Evolutionary conservation across 2,329 filamentous ascomycete genomes (phyloP).

Genomic region (Aspergillus spinulosporus): DNA sequence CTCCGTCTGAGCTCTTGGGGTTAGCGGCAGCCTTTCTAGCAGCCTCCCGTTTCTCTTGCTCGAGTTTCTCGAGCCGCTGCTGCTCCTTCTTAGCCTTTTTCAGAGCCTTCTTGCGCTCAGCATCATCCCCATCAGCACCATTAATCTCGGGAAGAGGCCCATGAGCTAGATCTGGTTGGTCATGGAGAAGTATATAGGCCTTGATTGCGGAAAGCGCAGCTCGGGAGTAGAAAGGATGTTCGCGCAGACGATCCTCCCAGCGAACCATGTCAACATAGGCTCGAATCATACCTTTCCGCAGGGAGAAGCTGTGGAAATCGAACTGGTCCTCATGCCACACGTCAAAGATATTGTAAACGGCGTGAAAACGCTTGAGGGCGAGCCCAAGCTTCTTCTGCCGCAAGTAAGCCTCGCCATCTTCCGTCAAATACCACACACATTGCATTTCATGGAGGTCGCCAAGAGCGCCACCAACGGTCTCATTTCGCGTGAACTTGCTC

Average conservation of each 20-base stretch:
- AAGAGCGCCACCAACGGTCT: conserved; percentile 81
- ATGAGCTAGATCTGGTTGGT: conserved; percentile 68
- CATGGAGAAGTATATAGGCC: conserved; percentile 76
- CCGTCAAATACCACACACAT: conserved; percentile 93
- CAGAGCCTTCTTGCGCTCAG: conserved; percentile 79
- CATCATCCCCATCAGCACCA: conserved; percentile 54
- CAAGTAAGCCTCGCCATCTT: conserved; percentile 87
- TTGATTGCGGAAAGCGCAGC: conserved; percentile 79
- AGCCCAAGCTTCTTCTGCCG: conserved; percentile 79
- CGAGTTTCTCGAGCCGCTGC: conserved; percentile 71
- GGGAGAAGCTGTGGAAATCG: conserved; percentile 95
- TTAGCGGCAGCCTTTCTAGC: conserved; percentile 69
- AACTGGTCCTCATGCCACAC: conserved; percentile 98
- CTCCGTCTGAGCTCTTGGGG: conserved; percentile 57
- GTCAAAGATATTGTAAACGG: conserved; percentile 90
- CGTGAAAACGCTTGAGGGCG: conserved; percentile 87
- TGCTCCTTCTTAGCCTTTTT: conserved; percentile 89
- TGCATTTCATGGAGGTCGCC: conserved; percentile 97
- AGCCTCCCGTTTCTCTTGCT: conserved; percentile 79
- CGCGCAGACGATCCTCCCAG: conserved; percentile 89
- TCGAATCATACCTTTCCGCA: conserved; percentile 93
- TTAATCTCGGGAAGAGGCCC: conserved; percentile 55
- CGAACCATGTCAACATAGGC: conserved; percentile 94
- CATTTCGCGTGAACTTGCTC: conserved; percentile 89
- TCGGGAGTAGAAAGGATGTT: conserved; percentile 89